Percentiles rank a stretch among this genome's conserved stretches.
Evolutionary conservation across 257 asterid species (phyloP).

Genomic region (Lantana camara): DNA sequence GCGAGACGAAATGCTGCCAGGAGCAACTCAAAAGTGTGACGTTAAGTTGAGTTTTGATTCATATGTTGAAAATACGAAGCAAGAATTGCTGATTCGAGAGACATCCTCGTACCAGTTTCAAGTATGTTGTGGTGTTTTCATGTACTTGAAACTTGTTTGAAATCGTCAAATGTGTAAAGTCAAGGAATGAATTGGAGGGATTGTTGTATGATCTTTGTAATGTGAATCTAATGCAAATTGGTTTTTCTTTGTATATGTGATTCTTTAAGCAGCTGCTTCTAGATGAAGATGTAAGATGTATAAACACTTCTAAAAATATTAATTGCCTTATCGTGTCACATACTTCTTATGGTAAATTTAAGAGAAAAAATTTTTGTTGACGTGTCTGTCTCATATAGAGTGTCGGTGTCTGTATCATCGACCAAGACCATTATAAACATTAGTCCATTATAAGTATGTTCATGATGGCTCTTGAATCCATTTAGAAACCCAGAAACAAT

Average conservation of each 20-base stretch:
- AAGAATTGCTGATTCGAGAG: too few species aligned
- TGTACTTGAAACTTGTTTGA: neutral
- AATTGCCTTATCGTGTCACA: too few species aligned
- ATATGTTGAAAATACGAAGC: neutral
- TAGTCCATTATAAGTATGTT: too few species aligned
- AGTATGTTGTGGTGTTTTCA: neutral
- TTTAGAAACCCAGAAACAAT: too few species aligned
- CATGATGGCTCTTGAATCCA: too few species aligned
- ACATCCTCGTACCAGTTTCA: neutral
- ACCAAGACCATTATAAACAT: too few species aligned
- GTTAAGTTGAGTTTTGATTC: neutral
- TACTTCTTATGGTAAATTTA: too few species aligned
- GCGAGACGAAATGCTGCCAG: constrained; percentile 82
- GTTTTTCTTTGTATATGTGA: neutral
- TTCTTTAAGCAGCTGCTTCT: neutral
- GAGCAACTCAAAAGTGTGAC: constrained; percentile 52
- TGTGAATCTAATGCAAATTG: neutral
- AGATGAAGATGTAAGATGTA: too few species aligned
- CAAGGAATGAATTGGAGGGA: neutral
- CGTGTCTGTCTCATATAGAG: too few species aligned
- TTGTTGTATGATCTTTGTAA: neutral
- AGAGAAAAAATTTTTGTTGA: too few species aligned
- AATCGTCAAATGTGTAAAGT: constrained; percentile 8
- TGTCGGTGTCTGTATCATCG: too few species aligned
- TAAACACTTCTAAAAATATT: too few species aligned